These are phyloP conservation scores for Orbilia javanica DNA, from an alignment of 2,329 filamentous ascomycete genomes.

Conservation along the genomic window DNA sequence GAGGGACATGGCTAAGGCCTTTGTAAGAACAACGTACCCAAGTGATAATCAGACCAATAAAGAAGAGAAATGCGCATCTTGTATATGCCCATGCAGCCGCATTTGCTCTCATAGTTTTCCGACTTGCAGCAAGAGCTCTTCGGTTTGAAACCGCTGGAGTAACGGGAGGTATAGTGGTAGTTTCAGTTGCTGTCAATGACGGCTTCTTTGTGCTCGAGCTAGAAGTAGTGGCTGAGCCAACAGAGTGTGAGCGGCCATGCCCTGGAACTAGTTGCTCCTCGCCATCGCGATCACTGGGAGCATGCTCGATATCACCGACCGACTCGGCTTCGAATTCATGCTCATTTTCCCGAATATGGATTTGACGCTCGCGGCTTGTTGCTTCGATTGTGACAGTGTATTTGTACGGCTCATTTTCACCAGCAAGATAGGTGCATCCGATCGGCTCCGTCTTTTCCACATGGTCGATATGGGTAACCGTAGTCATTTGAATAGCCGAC, in stretches of 20 bases:
- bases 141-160: slow-evolving; percentile 38
- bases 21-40: slow-evolving; percentile 68
- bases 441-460: slow-evolving; percentile 29
- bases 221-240: slow-evolving; percentile 26
- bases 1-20: neutral
- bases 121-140: slow-evolving; percentile 64
- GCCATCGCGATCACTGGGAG: slow-evolving; percentile 6
- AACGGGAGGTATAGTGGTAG: slow-evolving; percentile 1
- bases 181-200: slow-evolving; percentile 31
- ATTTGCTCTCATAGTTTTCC: slow-evolving; percentile 69
- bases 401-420: slow-evolving; percentile 45
- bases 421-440: slow-evolving; percentile 28
- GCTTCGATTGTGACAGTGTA: slow-evolving; percentile 40
- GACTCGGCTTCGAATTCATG: slow-evolving; percentile 45
- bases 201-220: slow-evolving; percentile 34
- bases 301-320: slow-evolving; percentile 25
- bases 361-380: slow-evolving; percentile 20
- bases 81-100: slow-evolving; percentile 78
- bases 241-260: slow-evolving; percentile 19
- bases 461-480: slow-evolving; percentile 66
- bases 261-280: slow-evolving; percentile 31
- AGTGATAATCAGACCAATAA: slow-evolving; percentile 77
- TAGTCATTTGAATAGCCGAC: slow-evolving; percentile 75
- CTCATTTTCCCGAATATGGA: slow-evolving; percentile 34
- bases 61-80: slow-evolving; percentile 78